These are phyloP conservation scores for Phytopythium boreale DNA, from an alignment of 352 stramenopile species.

Conservation along the genomic window DNA sequence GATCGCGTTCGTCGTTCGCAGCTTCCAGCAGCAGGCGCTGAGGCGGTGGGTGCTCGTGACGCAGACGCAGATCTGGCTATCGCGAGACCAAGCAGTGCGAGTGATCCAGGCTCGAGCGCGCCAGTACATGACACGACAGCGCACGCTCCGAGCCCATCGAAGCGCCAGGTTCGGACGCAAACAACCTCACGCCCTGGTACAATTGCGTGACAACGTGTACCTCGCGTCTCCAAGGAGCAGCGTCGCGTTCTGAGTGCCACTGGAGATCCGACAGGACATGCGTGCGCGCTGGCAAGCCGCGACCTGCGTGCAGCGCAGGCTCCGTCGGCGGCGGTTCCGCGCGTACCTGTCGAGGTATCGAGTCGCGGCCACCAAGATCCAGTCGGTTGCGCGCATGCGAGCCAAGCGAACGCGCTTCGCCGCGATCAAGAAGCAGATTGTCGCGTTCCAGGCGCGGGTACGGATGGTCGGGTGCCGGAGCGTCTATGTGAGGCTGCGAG, in stretches of 20 bases:
- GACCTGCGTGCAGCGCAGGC: constrained; percentile 51
- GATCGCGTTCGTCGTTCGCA: constrained; percentile 66
- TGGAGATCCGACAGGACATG: constrained; percentile 48
- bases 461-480: constrained; percentile 47
- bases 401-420: constrained; percentile 32
- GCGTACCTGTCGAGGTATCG: constrained; percentile 49
- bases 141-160: constrained; percentile 44
- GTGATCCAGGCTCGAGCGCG: constrained; percentile 56
- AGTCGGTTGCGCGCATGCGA: constrained; percentile 55
- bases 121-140: constrained; percentile 29
- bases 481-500: constrained; percentile 39
- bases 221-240: constrained; percentile 32
- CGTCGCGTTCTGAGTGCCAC: constrained; percentile 44
- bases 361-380: constrained; percentile 50
- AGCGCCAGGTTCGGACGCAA: constrained; percentile 27
- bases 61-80: constrained; percentile 54
- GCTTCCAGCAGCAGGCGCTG: constrained; percentile 59
- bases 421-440: constrained; percentile 28
- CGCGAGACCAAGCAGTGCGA: constrained; percentile 44
- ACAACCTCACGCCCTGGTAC: constrained; percentile 5
- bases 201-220: constrained; percentile 51
- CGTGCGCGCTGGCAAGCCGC: constrained; percentile 59
- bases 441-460: constrained; percentile 50
- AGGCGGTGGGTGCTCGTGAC: constrained; percentile 51
- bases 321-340: constrained; percentile 53